Percentiles rank a stretch among this genome's conserved stretches.
These are phyloP conservation scores for Pseudogymnoascus verrucosus DNA, from an alignment of 2,329 filamentous ascomycete species.

Conservation along the genomic window DNA sequence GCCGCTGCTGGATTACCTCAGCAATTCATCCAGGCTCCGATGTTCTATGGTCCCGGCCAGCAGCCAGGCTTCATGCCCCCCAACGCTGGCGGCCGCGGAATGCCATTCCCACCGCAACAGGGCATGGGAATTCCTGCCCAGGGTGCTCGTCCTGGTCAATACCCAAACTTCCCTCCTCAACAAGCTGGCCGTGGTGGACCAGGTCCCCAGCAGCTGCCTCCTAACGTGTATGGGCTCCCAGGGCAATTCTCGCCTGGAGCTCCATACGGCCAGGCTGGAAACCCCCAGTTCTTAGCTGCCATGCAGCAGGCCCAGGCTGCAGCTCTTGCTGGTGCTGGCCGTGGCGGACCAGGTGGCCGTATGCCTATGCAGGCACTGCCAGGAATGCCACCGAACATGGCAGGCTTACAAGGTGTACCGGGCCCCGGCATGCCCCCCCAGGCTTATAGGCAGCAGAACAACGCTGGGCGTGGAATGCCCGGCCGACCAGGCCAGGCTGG, in stretches of 20 bases:
- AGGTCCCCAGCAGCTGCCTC: constrained; percentile 75
- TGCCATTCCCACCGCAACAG: constrained; percentile 55
- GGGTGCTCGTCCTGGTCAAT: constrained; percentile 77
- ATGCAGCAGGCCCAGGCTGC: constrained; percentile 70
- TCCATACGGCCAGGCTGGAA: constrained; percentile 72
- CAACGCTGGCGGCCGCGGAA: constrained; percentile 52
- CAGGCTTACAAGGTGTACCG: constrained; percentile 43
- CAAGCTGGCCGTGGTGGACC: constrained; percentile 82
- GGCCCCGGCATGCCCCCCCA: constrained; percentile 39
- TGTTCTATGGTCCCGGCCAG: constrained; percentile 85
- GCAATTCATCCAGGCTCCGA: constrained; percentile 79
- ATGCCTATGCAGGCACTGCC: constrained; percentile 58
- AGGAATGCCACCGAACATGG: constrained; percentile 66
- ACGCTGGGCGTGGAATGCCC: constrained; percentile 30
- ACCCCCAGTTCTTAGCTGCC: constrained; percentile 71
- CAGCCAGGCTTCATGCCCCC: constrained; percentile 60
- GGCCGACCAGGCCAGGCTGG: constrained; percentile 29
- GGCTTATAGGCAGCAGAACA: constrained; percentile 36
- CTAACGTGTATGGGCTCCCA: constrained; percentile 76
- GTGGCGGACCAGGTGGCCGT: constrained; percentile 40
- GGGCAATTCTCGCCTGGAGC: constrained; percentile 71
- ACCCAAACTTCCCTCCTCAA: constrained; percentile 74
- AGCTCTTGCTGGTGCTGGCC: constrained; percentile 37
- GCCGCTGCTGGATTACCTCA: constrained; percentile 82
- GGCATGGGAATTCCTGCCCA: constrained; percentile 64